These are phyloP conservation scores for Fusarium incarnatum DNA, from an alignment of 2,329 filamentous ascomycete genomes.

Conservation along the genomic window DNA sequence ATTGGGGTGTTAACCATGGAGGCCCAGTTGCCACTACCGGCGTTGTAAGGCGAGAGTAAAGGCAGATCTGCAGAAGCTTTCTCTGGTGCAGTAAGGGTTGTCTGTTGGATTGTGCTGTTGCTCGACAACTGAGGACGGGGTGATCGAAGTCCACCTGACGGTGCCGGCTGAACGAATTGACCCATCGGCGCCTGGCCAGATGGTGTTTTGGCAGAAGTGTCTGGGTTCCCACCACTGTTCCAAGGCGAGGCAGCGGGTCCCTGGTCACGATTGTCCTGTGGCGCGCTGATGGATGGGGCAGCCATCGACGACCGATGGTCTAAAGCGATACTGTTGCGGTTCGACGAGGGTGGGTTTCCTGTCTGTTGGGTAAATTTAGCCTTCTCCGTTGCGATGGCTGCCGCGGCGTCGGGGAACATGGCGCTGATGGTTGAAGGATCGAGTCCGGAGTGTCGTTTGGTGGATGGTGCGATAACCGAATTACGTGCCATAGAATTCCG, in stretches of 20 bases:
- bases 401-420: slow-evolving; percentile 98
- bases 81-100: slow-evolving; percentile 79
- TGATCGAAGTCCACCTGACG: slow-evolving; percentile 80
- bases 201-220: slow-evolving; percentile 74
- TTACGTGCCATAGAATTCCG: slow-evolving; percentile 88
- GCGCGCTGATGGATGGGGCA: slow-evolving; percentile 79
- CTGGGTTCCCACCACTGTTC: slow-evolving; percentile 66
- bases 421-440: slow-evolving; percentile 94
- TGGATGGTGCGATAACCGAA: slow-evolving; percentile 77
- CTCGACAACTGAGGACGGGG: slow-evolving; percentile 77
- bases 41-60: slow-evolving; percentile 84
- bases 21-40: slow-evolving; percentile 92
- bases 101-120: slow-evolving; percentile 81
- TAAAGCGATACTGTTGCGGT: slow-evolving; percentile 87
- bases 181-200: slow-evolving; percentile 88
- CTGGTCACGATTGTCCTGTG: slow-evolving; percentile 50
- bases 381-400: slow-evolving; percentile 98
- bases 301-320: slow-evolving; percentile 81
- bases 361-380: slow-evolving; percentile 97
- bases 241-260: slow-evolving; percentile 74
- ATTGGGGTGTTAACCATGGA: slow-evolving; percentile 99
- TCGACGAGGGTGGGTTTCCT: slow-evolving; percentile 88
- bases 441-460: slow-evolving; percentile 95
- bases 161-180: slow-evolving; percentile 88
- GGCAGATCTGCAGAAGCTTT: slow-evolving; percentile 78